Percentiles rank a stretch among this genome's conserved stretches.
Conservation (phyloP, 75 land plant genomes). For the Sequoia sempervirens region DNA sequence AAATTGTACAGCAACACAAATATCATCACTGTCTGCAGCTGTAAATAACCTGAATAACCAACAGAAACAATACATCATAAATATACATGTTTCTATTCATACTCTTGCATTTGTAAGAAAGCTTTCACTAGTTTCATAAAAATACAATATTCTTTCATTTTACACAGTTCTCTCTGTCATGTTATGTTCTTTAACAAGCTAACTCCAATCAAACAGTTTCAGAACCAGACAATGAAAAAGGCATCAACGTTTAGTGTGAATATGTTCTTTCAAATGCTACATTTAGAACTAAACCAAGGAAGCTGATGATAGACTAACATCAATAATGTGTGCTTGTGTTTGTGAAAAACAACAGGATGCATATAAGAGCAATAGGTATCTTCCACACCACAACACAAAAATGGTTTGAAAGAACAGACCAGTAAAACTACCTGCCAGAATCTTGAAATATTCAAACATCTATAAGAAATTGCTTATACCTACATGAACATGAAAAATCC, state of each 20-base stretch:
- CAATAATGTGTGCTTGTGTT: not conserved
- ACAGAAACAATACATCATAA: conserved; percentile 1
- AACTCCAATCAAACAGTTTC: not conserved
- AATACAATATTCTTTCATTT: not conserved
- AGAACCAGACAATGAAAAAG: not conserved
- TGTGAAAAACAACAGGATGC: not conserved
- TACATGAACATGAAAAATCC: not conserved
- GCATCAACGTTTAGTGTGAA: not conserved
- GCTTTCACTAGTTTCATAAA: not conserved
- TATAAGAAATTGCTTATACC: not conserved
- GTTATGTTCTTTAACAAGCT: too few relatives aligned
- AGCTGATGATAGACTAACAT: not conserved
- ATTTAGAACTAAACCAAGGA: not conserved
- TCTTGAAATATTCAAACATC: too few relatives aligned
- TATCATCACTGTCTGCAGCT: conserved; percentile 98
- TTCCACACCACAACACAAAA: not conserved
- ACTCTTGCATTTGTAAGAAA: not conserved
- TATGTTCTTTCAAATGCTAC: not conserved
- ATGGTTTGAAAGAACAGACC: not conserved
- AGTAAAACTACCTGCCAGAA: not conserved
- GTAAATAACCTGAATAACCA: conserved; percentile 79
- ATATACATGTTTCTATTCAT: not conserved
- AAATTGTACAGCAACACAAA: conserved; percentile 65
- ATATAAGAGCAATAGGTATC: not conserved
- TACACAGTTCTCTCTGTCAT: too few relatives aligned